Evolutionary conservation across 2,329 filamentous ascomycete species (phyloP).

Genomic region (Aspergillus tubingensis): DNA sequence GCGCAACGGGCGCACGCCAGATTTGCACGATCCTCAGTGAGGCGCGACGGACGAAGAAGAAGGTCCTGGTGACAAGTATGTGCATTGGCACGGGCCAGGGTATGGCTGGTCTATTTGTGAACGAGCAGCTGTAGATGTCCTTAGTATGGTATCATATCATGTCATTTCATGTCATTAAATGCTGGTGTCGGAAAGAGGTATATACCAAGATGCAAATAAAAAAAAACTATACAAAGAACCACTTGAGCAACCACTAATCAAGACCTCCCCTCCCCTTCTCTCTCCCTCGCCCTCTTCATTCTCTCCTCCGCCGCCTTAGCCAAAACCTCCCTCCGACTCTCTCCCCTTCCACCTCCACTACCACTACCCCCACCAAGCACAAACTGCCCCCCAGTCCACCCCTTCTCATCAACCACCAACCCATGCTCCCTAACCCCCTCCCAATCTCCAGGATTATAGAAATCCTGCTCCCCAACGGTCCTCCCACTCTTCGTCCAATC

Average conservation of each 20-base stretch:
- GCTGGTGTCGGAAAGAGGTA: not conserved
- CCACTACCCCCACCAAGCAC: conserved; percentile 62
- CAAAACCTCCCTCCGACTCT: conserved; percentile 72
- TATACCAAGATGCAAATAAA: not conserved
- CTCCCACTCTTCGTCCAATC: conserved; percentile 76
- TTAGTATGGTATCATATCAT: not conserved
- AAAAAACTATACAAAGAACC: not conserved
- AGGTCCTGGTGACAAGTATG: conserved; percentile 90
- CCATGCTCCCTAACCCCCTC: conserved; percentile 53
- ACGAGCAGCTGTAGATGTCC: conserved; percentile 54
- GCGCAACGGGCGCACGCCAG: conserved; percentile 84
- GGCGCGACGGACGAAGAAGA: conserved; percentile 80
- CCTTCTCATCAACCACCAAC: conserved; percentile 67
- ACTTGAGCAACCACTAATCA: not conserved
- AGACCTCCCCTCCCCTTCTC: conserved; percentile 30
- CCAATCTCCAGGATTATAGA: conserved; percentile 60
- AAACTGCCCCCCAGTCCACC: conserved; percentile 78
- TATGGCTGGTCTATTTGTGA: conserved; percentile 67
- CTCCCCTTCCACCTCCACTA: conserved; percentile 35
- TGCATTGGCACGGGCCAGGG: conserved; percentile 70
- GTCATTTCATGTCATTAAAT: conserved; percentile 8
- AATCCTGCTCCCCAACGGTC: conserved; percentile 61
- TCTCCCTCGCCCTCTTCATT: conserved; percentile 53
- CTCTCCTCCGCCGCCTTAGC: conserved; percentile 73
- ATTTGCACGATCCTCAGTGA: conserved; percentile 90